Evolutionary conservation across 2,329 filamentous ascomycete species (phyloP), one percentile per base, ranked within the genome.

Genomic region (Exophiala sideris): DNA sequence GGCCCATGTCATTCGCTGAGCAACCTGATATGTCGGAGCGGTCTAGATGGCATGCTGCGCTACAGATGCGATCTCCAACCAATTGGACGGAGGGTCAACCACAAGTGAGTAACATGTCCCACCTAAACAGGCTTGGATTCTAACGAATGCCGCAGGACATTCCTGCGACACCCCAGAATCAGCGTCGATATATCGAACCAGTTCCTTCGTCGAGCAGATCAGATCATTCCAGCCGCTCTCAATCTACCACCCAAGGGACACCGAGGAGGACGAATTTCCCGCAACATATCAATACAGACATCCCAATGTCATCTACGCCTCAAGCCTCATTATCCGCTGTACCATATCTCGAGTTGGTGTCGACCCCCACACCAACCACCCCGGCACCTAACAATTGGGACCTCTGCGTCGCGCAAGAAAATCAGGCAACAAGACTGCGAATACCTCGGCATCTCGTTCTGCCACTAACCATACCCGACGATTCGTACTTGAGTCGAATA

Each of bases 401-500:
- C 47, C 38, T 60, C 40, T 54, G 51, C 32, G 51, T 60, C 20
- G 55, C 55, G 8, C 55, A 58, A 24, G 55, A 58, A 21, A 35
- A 53, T 11, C 51, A 45, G 20, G 14, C 48, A 21, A 55, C 45
- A 9, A 45, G 49, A 20, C 55, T 57, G 35, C 47, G 58, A 2
- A 45, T 58, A 10, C 58, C 58, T 5, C 10, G 50, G 21, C 58
- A 60, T 35, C 58, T 60, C 6, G 45, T 60, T 33, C 47, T 58
- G 9, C 58, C 58, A 3, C 21, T 60, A 24, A 47, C 52, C 12
- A 38, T 60, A 10, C 46, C 48, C 9, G 58, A 60, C 38, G 52
- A 58, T 35, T 60, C 58, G 3, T 49, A 48, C 10, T 51, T 60
- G 52, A 58, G 58, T 49, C 54, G 54, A 12, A 58, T 52, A 12